Base-by-base conservation (phyloP, 1,139 yeast species). In the Spathaspora jeffriesii region DNA sequence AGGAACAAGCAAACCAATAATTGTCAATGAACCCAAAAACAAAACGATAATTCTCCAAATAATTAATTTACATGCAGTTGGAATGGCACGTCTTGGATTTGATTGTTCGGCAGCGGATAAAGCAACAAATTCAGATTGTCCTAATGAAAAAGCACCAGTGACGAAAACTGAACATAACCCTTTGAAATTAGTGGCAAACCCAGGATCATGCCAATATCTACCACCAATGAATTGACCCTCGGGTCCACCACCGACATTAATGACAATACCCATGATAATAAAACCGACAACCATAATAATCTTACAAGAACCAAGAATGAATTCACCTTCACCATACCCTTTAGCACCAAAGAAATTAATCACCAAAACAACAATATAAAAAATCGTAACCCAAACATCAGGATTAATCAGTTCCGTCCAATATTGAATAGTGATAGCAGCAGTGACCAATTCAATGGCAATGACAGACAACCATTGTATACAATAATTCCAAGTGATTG, bases 241-340 rank as follows among this genome's bases (percentile, higher is more conserved):
- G 13, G 66, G 63, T 34, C 72, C 71, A 42, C 73, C 78, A 48
- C 79, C 79, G 50, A 67, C 62, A 47, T 70, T 68, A 43, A 71
- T 61, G 27, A 71, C 64, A 32, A 73, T 68, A 38, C 75, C 75
- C 62, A 67, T 68, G 42, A 73, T 63, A 46, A 73, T 63, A 49
- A 71, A 73, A 0, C 78, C 79, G 18, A 63, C 57, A 42, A 73
- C 61, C 61, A 70, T 69, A 41, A 68, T 32, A 43, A 73, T 64
- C 58, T 73, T 73, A 54, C 67, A 54, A 32, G 64, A 48, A 50
- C 73, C 72, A 60, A 73, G 64, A 27, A 68, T 48, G 45, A 72
- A 72, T 56, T 73, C 78, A 22, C 75, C 76, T 56, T 72, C 76
- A 43, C 77, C 78, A 50, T 72, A 73, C 23, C 76, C 78, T 48